Conservation (phyloP, 2,329 filamentous ascomycete species). For the Arthrocladium fulminans region DNA sequence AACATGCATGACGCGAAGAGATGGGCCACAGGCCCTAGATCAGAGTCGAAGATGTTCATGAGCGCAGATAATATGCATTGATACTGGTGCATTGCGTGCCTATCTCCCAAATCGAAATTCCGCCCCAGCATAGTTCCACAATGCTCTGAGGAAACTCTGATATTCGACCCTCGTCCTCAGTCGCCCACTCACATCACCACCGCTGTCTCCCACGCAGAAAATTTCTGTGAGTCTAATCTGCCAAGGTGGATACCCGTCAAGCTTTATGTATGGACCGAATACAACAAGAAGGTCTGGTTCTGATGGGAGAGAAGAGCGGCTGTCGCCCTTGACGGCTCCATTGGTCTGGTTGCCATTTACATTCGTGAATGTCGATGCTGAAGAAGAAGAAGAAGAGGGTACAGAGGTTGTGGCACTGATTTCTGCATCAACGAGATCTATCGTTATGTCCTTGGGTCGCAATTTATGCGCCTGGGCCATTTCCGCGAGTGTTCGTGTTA, state of each 20-base stretch:
- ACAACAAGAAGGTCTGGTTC: constrained; percentile 81
- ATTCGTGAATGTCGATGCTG: constrained; percentile 11
- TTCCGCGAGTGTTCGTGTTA: constrained; percentile 86
- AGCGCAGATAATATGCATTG: not conserved
- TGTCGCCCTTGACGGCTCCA: constrained; percentile 10
- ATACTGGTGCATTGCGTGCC: not conserved
- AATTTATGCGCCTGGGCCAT: constrained; percentile 91
- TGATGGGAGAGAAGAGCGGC: constrained; percentile 11
- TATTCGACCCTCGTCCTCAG: constrained; percentile 59
- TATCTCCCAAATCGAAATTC: constrained; percentile 75
- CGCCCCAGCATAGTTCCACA: constrained; percentile 76
- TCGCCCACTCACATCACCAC: constrained; percentile 27
- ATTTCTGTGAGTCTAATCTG: constrained; percentile 93
- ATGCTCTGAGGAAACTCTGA: constrained; percentile 77
- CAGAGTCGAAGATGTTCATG: not conserved
- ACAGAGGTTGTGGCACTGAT: constrained; percentile 49
- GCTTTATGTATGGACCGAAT: constrained; percentile 72
- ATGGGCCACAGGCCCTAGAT: too few relatives aligned
- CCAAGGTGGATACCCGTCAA: constrained; percentile 94
- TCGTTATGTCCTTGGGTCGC: constrained; percentile 68
- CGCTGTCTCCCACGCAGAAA: constrained; percentile 51
- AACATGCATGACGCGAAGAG: too few relatives aligned
- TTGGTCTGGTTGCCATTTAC: not conserved
- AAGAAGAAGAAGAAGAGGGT: constrained; percentile 5
- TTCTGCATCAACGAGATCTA: constrained; percentile 82